These are phyloP conservation scores for Andrographis paniculata DNA, from an alignment of 305 asterid genomes.

Conservation along the genomic window DNA sequence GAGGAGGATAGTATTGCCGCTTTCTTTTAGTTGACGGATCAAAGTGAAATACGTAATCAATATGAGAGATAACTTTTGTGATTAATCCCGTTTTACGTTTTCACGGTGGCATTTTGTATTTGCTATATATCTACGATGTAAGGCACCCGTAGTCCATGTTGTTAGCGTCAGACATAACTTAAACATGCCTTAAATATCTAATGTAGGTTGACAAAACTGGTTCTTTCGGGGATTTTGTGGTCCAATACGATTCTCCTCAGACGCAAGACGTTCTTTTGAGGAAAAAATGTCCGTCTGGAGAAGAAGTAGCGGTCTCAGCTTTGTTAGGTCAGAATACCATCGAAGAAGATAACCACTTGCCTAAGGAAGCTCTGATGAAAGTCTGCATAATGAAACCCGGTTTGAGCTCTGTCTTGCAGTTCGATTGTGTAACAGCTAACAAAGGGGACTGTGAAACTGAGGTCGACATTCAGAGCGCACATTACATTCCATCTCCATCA, in stretches of 20 bases:
- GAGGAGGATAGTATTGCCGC: too few relatives aligned
- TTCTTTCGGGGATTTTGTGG: constrained; percentile 54
- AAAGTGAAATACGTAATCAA: too few relatives aligned
- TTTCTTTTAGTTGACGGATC: too few relatives aligned
- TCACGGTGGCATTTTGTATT: too few relatives aligned
- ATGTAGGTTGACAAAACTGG: constrained; percentile 44
- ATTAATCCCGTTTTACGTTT: too few relatives aligned
- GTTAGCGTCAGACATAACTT: background rate
- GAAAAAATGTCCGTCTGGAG: constrained; percentile 63
- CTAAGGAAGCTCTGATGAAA: constrained; percentile 60
- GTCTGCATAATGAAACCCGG: constrained; percentile 77
- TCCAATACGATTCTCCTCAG: constrained; percentile 65
- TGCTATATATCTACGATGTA: too few relatives aligned
- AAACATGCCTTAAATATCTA: background rate
- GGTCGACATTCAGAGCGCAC: constrained; percentile 42
- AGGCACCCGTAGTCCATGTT: too few relatives aligned
- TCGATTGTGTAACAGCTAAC: constrained; percentile 60
- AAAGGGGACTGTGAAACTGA: constrained; percentile 27
- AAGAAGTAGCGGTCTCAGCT: constrained; percentile 81
- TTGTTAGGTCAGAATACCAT: constrained; percentile 37
- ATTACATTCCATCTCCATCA: constrained; percentile 43
- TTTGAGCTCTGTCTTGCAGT: constrained; percentile 68
- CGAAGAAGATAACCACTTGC: constrained; percentile 34
- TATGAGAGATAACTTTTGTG: too few relatives aligned
- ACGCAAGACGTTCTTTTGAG: constrained; percentile 62